These are phyloP conservation scores for Collybia sordida DNA, from an alignment of 768 basidiomycete genomes.

Conservation along the genomic window DNA sequence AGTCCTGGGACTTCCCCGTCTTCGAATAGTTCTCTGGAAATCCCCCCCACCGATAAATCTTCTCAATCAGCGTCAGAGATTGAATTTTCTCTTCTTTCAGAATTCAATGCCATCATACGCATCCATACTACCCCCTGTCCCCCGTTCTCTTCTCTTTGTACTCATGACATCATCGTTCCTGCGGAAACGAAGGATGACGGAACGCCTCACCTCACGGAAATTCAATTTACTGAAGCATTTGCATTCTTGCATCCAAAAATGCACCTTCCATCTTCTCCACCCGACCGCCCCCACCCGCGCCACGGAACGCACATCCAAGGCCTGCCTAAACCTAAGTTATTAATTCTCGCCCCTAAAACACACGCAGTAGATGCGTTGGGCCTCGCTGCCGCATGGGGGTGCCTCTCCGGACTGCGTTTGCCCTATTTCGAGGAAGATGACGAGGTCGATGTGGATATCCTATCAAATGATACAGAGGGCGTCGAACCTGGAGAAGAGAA, in stretches of 20 bases:
- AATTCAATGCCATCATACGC: background rate
- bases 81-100: background rate
- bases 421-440: background rate
- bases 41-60: background rate
- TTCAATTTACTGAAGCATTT: background rate
- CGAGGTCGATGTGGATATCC: background rate
- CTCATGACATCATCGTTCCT: background rate
- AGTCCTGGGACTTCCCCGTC: too few relatives aligned
- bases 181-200: background rate
- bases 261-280: background rate
- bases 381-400: conserved; percentile 1
- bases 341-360: conserved; percentile 2
- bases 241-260: background rate
- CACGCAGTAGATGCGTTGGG: conserved; percentile 5
- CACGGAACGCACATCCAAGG: background rate
- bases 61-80: background rate
- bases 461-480: background rate
- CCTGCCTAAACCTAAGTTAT: background rate
- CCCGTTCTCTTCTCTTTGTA: background rate
- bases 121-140: background rate
- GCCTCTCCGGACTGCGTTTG: background rate
- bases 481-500: background rate
- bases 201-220: background rate
- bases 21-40: background rate
- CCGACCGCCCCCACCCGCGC: background rate